Evolutionary conservation across 2,329 filamentous ascomycete genomes (phyloP), one percentile per base, ranked within the genome.

Genomic region (Parafenestella ontariensis): DNA sequence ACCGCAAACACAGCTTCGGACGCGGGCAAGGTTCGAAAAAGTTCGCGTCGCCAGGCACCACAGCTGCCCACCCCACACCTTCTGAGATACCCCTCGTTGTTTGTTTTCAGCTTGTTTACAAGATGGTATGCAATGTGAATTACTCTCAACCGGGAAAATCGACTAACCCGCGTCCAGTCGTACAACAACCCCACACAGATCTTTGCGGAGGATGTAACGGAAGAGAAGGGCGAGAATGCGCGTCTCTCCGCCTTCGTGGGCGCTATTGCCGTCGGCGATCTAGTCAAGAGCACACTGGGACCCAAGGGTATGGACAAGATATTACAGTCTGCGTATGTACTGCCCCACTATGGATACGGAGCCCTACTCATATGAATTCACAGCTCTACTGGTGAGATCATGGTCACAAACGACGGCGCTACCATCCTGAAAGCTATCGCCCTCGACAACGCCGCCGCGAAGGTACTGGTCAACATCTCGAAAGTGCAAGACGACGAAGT

Each of bases 251-350:
- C 94, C 63, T 99, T 99, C 72, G 94, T 99, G 51, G 95, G 95
- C 69, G 95, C 95, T 76, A 99, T 99, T 73, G 95, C 95, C 51
- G 95, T 99, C 42, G 95, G 95, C 49, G 95, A 99, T 71, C 80
- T 99, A 65, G 95, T 99, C 49, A 99, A 99, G 85, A 96, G 91
- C 77, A 98, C 95, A 10, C 82, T 99, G 29, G 95, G 95, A 6
- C 95, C 95, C 33, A 98, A 98, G 82, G 95, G 95, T 68, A 98
- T 98, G 93, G 95, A 98, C 83, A 97, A 96, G 83, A 96, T 96
- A 76, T 82, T 96, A 74, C 92, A 96, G 78, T 96, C 92, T 76
- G 93, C 91, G 90, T 95, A 87, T 62, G 89, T 85, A 15, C 17
- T 44, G 21, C 47, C 48, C 44, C 46, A 36, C 40, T 20, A 11